Evolutionary conservation across 2,329 filamentous ascomycete genomes (phyloP).

Genomic region (Penicillium crustosum): DNA sequence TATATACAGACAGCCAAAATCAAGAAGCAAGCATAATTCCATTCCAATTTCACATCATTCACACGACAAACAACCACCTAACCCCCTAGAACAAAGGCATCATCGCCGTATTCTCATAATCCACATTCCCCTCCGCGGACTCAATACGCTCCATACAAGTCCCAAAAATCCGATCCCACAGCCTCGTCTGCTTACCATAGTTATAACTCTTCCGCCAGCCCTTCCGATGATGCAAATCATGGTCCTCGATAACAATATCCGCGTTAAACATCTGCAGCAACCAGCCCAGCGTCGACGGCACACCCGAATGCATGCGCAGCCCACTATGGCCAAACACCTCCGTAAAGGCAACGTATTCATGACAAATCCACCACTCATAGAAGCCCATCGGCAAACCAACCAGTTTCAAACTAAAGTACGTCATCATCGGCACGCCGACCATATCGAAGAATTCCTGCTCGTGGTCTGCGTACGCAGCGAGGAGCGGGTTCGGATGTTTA

Average conservation of each 20-base stretch:
- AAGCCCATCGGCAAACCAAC: constrained; percentile 48
- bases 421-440: constrained; percentile 42
- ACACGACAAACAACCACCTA: background rate
- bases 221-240: constrained; percentile 43
- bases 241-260: constrained; percentile 49
- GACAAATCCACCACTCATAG: constrained; percentile 51
- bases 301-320: constrained; percentile 36
- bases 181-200: constrained; percentile 39
- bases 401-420: constrained; percentile 38
- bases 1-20: background rate
- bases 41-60: background rate
- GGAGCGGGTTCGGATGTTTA: constrained; percentile 47
- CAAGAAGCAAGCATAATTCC: background rate
- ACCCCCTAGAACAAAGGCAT: constrained; percentile 32
- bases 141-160: constrained; percentile 43
- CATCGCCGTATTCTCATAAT: constrained; percentile 31
- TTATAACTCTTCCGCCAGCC: constrained; percentile 40
- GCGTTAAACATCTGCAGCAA: constrained; percentile 35
- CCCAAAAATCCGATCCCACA: constrained; percentile 42
- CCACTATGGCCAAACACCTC: constrained; percentile 26
- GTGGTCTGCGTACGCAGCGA: constrained; percentile 45
- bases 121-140: constrained; percentile 31
- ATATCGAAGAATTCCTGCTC: constrained; percentile 49
- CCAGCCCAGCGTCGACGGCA: constrained; percentile 39
- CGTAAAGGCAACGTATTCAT: constrained; percentile 46